phyloP scores from a whole-genome alignment of 1,139 yeast genomes.

The Blastobotrys petasosporus region DNA sequence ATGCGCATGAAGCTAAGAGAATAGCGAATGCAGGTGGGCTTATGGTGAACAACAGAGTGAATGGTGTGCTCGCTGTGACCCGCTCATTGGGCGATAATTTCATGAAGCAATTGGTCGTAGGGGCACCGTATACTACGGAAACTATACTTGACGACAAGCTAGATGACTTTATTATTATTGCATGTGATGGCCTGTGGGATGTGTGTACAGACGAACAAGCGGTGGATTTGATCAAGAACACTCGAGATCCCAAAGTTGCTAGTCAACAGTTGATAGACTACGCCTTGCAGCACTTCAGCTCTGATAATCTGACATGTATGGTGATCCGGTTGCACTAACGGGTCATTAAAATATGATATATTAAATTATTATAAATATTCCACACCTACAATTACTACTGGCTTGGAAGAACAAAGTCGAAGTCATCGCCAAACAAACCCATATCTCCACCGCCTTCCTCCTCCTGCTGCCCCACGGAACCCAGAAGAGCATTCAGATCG shows the following conservation, averaged over 20 bases:
- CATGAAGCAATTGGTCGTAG: constrained; percentile 84
- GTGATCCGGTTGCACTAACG: constrained; percentile 56
- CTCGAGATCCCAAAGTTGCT: constrained; percentile 57
- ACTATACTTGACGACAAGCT: constrained; percentile 63
- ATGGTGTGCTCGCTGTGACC: constrained; percentile 93
- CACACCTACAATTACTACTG: constrained; percentile 1
- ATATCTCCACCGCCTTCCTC: constrained; percentile 16
- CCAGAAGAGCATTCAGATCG: constrained; percentile 17
- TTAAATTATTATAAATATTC: neutral
- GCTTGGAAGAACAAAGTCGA: constrained; percentile 21
- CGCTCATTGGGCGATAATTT: constrained; percentile 92
- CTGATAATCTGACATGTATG: constrained; percentile 94
- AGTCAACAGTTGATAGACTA: constrained; percentile 62
- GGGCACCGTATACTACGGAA: constrained; percentile 87
- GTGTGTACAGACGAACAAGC: constrained; percentile 79
- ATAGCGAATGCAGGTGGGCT: constrained; percentile 78
- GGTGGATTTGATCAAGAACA: constrained; percentile 57
- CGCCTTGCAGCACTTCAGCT: constrained; percentile 75
- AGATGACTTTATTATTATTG: constrained; percentile 78
- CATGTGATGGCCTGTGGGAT: constrained; percentile 97
- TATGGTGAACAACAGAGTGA: constrained; percentile 84
- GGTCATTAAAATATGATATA: constrained; percentile 32
- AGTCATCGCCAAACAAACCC: constrained; percentile 28
- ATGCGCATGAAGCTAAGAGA: constrained; percentile 66
- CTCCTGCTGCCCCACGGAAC: constrained; percentile 14